Evolutionary conservation across 768 basidiomycete genomes (phyloP).

Genomic region (Zangia roseola): DNA sequence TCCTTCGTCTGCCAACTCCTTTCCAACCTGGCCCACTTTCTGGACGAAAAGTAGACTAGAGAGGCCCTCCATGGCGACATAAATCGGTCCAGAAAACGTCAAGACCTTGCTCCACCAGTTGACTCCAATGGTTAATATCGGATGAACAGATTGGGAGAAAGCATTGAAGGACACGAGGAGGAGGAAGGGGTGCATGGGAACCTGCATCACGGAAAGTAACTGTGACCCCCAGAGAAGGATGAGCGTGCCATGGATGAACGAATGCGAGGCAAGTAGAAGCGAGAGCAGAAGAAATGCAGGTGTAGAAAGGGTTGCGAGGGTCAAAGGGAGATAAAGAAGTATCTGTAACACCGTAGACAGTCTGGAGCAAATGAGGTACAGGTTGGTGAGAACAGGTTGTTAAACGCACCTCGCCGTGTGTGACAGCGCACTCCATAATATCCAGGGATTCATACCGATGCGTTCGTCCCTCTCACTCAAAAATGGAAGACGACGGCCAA

Average conservation of each 20-base stretch:
- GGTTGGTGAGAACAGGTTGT: not conserved
- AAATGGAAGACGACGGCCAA: not conserved
- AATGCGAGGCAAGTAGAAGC: conserved; percentile 70
- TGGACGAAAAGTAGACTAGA: conserved; percentile 83
- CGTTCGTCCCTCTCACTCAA: conserved; percentile 3
- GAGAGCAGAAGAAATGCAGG: conserved; percentile 81
- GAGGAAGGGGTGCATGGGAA: conserved; percentile 85
- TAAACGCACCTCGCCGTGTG: conserved; percentile 56
- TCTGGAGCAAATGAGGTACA: conserved; percentile 36
- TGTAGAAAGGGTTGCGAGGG: conserved; percentile 77
- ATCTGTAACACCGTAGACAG: conserved; percentile 79
- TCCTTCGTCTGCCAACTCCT: conserved; percentile 65
- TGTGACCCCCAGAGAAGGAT: conserved; percentile 69
- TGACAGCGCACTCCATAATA: conserved; percentile 64
- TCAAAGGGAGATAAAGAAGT: conserved; percentile 79
- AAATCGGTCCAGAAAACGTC: conserved; percentile 70
- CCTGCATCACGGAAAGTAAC: conserved; percentile 72
- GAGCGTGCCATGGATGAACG: conserved; percentile 81
- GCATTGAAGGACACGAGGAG: conserved; percentile 86
- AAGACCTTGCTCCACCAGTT: conserved; percentile 74
- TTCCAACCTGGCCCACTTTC: conserved; percentile 75
- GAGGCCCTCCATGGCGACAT: conserved; percentile 80
- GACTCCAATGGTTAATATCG: conserved; percentile 54
- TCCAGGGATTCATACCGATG: conserved; percentile 49
- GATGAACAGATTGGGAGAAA: conserved; percentile 64